A percentile compares a stretch with the other conserved stretches of the same genome.
These are phyloP conservation scores for Clarireedia paspali DNA, from an alignment of 2,329 filamentous ascomycete species.

Conservation along the genomic window DNA sequence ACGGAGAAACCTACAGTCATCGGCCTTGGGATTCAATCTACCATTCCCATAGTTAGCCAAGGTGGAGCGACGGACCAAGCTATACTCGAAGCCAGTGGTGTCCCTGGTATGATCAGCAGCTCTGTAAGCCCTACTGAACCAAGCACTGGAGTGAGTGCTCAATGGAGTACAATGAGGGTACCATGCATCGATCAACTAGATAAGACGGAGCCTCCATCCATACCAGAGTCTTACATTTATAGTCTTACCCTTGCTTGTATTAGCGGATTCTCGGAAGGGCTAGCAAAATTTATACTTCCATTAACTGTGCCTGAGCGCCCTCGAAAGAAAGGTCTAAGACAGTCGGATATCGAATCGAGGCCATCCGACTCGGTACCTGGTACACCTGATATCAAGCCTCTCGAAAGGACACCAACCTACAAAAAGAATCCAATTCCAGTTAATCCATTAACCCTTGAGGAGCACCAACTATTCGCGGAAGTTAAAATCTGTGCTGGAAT, in stretches of 20 bases:
- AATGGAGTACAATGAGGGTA: slow-evolving; percentile 83
- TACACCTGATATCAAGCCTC: slow-evolving; percentile 19
- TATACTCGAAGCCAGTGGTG: slow-evolving; percentile 80
- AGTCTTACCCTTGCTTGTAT: slow-evolving; percentile 83
- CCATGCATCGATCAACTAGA: slow-evolving; percentile 92
- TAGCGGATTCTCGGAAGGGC: slow-evolving; percentile 79
- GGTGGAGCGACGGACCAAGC: slow-evolving; percentile 67
- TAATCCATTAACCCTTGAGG: slow-evolving; percentile 71
- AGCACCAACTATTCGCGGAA: slow-evolving; percentile 62
- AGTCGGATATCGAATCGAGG: slow-evolving; percentile 19
- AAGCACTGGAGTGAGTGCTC: slow-evolving; percentile 71
- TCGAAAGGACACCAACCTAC: slow-evolving; percentile 59
- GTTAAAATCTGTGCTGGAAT: slow-evolving; percentile 73
- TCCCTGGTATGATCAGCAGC: slow-evolving; percentile 78
- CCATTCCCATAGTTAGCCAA: slow-evolving; percentile 59
- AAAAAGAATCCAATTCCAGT: slow-evolving; percentile 71
- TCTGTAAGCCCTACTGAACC: slow-evolving; percentile 58
- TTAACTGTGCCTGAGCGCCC: slow-evolving; percentile 73
- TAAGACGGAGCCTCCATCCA: slow-evolving; percentile 72
- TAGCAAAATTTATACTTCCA: slow-evolving; percentile 89
- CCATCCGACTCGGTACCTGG: slow-evolving; percentile 17
- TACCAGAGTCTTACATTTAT: slow-evolving; percentile 93
- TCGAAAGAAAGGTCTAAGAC: slow-evolving; percentile 36
- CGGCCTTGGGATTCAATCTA: slow-evolving; percentile 82
- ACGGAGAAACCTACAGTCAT: slow-evolving; percentile 87